Evolutionary conservation across 2,329 filamentous ascomycete genomes (phyloP).

Genomic region (Monilinia vaccinii-corymbosi): DNA sequence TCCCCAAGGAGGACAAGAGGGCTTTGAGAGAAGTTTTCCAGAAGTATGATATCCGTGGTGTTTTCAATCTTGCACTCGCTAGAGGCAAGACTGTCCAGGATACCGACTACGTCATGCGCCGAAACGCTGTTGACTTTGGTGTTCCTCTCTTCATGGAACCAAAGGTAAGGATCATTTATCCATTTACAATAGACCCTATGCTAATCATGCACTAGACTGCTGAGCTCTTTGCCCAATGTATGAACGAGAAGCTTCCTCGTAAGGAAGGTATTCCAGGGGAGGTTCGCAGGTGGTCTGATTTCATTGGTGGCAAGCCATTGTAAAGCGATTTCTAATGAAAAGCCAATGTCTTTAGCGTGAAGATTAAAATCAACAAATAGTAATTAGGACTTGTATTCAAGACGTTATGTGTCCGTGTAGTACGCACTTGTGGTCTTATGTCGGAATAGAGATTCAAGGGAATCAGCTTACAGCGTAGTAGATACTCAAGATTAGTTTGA

Average conservation of each 20-base stretch:
- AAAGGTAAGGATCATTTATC: constrained; percentile 49
- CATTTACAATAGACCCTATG: not conserved
- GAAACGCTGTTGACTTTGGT: constrained; percentile 97
- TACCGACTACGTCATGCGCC: constrained; percentile 96
- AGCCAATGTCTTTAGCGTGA: not conserved
- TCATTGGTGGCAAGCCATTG: constrained; percentile 78
- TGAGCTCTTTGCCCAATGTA: constrained; percentile 90
- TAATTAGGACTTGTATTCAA: not conserved
- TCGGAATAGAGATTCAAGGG: no score
- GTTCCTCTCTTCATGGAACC: constrained; percentile 98
- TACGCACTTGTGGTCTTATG: no score
- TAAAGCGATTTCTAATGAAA: constrained; percentile 33
- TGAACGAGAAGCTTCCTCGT: constrained; percentile 91
- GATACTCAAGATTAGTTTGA: no score
- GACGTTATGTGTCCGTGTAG: not conserved
- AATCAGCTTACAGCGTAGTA: no score
- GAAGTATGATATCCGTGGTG: constrained; percentile 92
- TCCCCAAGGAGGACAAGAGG: constrained; percentile 93
- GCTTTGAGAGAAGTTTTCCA: constrained; percentile 89
- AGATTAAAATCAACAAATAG: not conserved
- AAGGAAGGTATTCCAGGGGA: constrained; percentile 81
- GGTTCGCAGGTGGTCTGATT: constrained; percentile 91
- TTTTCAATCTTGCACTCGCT: constrained; percentile 85
- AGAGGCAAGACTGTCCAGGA: constrained; percentile 78
- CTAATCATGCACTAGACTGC: constrained; percentile 57